phyloP scores from a whole-genome alignment of 1,284 basidiomycete genomes.

The Cerioporus squamosus region DNA sequence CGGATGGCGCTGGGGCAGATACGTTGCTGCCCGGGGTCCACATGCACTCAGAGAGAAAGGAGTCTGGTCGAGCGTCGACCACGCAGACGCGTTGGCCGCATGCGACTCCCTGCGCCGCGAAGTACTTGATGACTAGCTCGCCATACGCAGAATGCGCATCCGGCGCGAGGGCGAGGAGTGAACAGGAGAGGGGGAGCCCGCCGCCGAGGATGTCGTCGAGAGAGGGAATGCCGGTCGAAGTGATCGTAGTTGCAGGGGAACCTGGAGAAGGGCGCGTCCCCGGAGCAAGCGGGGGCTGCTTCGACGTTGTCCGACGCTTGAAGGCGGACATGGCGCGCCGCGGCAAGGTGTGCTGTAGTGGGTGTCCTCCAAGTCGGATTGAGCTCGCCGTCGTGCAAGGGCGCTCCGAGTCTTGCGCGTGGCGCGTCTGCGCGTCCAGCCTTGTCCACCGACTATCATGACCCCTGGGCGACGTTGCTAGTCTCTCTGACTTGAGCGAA shows the following conservation, averaged over 20 bases:
- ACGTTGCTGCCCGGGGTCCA: slow-evolving; percentile 58
- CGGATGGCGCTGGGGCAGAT: slow-evolving; percentile 4
- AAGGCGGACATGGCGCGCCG: slow-evolving; percentile 79
- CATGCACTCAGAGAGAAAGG: slow-evolving; percentile 75
- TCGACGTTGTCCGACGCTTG: slow-evolving; percentile 66
- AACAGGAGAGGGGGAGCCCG: slow-evolving; percentile 86
- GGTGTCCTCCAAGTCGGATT: background rate
- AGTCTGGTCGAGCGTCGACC: slow-evolving; percentile 60
- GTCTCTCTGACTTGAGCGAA: background rate
- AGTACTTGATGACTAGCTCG: slow-evolving; percentile 88
- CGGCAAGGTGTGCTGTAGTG: background rate
- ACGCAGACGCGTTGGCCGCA: slow-evolving; percentile 72
- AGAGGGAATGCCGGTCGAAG: slow-evolving; percentile 90
- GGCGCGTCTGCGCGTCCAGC: background rate
- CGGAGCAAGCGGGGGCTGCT: slow-evolving; percentile 43
- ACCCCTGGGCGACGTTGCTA: background rate
- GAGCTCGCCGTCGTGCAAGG: background rate
- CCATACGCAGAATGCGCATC: slow-evolving; percentile 88
- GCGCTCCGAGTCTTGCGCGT: background rate
- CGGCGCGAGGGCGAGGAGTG: slow-evolving; percentile 75
- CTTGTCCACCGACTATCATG: slow-evolving; percentile 2
- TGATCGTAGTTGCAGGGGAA: slow-evolving; percentile 63
- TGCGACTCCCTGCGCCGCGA: slow-evolving; percentile 84
- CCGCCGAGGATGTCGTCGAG: slow-evolving; percentile 96
- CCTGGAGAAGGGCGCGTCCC: slow-evolving; percentile 73